phyloP scores from a whole-genome alignment of 2,329 filamentous ascomycete species.

The Cladophialophora chaetospira region DNA sequence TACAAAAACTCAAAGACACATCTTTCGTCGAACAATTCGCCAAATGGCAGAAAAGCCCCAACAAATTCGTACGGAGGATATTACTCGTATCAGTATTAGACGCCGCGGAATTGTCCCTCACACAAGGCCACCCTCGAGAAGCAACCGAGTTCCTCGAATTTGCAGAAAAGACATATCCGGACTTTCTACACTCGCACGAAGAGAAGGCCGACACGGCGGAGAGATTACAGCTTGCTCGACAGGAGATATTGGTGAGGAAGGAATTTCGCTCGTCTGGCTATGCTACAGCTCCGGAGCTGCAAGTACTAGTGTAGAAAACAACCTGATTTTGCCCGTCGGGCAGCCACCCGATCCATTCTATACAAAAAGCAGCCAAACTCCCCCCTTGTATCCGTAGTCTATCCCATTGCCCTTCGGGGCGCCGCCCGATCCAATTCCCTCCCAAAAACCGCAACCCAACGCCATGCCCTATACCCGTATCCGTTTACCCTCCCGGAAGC shows the following conservation, averaged over 20 bases:
- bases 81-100: constrained; percentile 42
- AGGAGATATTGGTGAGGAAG: constrained; percentile 14
- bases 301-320: constrained; percentile 7
- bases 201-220: constrained; percentile 7
- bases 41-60: constrained; percentile 20
- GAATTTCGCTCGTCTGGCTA: constrained; percentile 11
- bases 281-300: constrained; percentile 1
- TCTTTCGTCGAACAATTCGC: constrained; percentile 31
- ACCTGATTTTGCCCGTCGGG: too few relatives aligned
- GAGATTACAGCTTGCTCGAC: constrained; percentile 17
- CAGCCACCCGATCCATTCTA: too few relatives aligned
- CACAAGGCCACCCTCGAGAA: constrained; percentile 32
- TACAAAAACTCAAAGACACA: constrained; percentile 16
- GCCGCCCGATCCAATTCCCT: too few relatives aligned
- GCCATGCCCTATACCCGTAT: too few relatives aligned
- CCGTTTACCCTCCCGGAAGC: too few relatives aligned
- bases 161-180: constrained; percentile 28
- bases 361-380: too few relatives aligned
- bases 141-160: constrained; percentile 29
- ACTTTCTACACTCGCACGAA: constrained; percentile 19
- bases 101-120: constrained; percentile 42
- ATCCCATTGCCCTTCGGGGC: too few relatives aligned
- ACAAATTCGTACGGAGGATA: constrained; percentile 32
- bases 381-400: too few relatives aligned
- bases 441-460: neutral